Evolutionary conservation across 2,329 filamentous ascomycete genomes (phyloP).

Genomic region (Cercospora sp.): DNA sequence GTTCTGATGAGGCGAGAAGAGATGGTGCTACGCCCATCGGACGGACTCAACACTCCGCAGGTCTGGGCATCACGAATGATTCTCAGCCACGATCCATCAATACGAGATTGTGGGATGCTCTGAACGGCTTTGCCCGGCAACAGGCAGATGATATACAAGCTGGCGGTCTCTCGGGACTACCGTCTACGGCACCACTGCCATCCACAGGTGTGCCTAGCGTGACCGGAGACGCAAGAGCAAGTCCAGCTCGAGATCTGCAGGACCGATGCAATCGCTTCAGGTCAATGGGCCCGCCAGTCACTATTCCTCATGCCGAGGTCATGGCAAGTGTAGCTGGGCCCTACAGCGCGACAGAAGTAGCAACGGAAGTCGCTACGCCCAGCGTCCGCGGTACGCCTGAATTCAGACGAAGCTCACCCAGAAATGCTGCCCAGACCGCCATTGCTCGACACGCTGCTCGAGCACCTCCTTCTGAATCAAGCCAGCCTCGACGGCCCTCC

Average conservation of each 20-base stretch:
- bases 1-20: conserved; percentile 16
- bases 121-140: conserved; percentile 40
- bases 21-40: neutral
- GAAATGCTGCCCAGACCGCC: conserved; percentile 8
- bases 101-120: conserved; percentile 38
- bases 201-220: conserved; percentile 39
- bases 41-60: conserved; percentile 17
- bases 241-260: conserved; percentile 21
- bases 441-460: conserved; percentile 6
- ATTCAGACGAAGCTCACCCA: conserved; percentile 21
- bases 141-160: conserved; percentile 34
- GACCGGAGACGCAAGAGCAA: conserved; percentile 28
- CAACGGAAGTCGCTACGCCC: conserved; percentile 51
- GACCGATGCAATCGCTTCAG: conserved; percentile 5
- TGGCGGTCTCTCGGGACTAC: conserved; percentile 31
- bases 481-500: conserved; percentile 13
- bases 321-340: conserved; percentile 40
- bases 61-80: conserved; percentile 34
- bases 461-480: conserved; percentile 8
- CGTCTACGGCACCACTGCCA: conserved; percentile 21
- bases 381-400: conserved; percentile 48
- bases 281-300: conserved; percentile 36
- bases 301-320: conserved; percentile 28
- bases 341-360: conserved; percentile 50
- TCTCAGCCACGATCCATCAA: conserved; percentile 35